phyloP scores from a whole-genome alignment of 176 grass and related monocot species.

The Dendrocalamus sinicus region DNA sequence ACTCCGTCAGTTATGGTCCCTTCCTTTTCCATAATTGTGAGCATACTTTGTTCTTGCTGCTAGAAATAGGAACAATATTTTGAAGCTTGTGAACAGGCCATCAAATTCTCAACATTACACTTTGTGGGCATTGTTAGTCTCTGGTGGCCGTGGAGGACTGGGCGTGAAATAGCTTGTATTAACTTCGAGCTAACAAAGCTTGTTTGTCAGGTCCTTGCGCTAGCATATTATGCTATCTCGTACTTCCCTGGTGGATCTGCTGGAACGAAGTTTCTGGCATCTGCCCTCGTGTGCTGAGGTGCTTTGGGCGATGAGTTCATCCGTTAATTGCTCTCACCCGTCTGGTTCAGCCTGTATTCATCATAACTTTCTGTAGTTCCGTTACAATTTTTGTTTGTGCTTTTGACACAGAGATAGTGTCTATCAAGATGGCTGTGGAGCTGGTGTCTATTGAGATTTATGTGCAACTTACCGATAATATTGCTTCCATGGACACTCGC shows the following conservation, averaged over 20 bases:
- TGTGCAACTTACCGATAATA: conserved; percentile 7
- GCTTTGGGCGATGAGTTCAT: conserved; percentile 78
- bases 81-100: conserved; percentile 23
- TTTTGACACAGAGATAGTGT: conserved; percentile 22
- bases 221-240: conserved; percentile 95
- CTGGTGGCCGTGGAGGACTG: not conserved
- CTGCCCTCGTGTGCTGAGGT: conserved; percentile 71
- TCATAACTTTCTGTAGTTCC: not conserved
- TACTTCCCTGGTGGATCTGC: conserved; percentile 98
- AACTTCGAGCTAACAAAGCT: conserved; percentile 9
- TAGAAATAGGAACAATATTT: conserved; percentile 20
- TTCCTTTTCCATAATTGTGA: not conserved
- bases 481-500: not conserved
- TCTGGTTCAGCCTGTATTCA: conserved; percentile 21
- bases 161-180: not conserved
- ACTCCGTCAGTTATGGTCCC: conserved; percentile 7
- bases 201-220: conserved; percentile 72
- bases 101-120: conserved; percentile 10
- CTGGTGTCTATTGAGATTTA: not conserved
- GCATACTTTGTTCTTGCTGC: not conserved
- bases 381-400: conserved; percentile 26
- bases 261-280: conserved; percentile 90
- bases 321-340: conserved; percentile 36
- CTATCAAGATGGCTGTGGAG: conserved; percentile 1
- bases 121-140: not conserved